A percentile compares a stretch with the other conserved stretches of the same genome.
Evolutionary conservation across 208 protist species (phyloP).

Genomic region (Phytomonas francai): DNA sequence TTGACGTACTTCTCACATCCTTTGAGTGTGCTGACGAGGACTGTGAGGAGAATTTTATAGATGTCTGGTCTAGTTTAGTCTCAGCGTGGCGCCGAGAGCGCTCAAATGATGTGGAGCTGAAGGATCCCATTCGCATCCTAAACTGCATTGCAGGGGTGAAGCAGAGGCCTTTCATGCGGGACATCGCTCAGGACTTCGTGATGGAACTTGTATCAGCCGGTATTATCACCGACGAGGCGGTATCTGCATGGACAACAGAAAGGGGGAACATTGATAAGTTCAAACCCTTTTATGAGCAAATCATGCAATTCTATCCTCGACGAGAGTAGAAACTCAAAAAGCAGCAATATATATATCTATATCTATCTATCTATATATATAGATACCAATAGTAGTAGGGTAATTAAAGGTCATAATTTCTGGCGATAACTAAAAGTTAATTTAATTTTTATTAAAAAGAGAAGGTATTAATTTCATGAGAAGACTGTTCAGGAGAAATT

Average conservation of each 20-base stretch:
- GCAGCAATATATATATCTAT: constrained; percentile 4
- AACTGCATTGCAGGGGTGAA: constrained; percentile 34
- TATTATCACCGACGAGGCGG: constrained; percentile 11
- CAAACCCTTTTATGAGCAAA: constrained; percentile 19
- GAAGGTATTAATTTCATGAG: not conserved
- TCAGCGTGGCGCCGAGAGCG: constrained; percentile 25
- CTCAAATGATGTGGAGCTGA: constrained; percentile 11
- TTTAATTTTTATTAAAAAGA: not conserved
- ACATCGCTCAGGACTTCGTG: constrained; percentile 71
- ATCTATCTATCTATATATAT: constrained; percentile 12
- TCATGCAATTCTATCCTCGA: constrained; percentile 18
- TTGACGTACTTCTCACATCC: constrained; percentile 56
- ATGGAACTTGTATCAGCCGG: constrained; percentile 40
- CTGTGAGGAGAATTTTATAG: constrained; percentile 77
- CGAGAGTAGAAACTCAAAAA: constrained; percentile 2
- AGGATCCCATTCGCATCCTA: constrained; percentile 24
- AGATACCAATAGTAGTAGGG: not conserved
- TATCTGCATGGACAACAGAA: constrained; percentile 18
- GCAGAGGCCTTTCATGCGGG: constrained; percentile 58
- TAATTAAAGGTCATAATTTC: constrained; percentile 2
- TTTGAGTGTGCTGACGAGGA: constrained; percentile 32
- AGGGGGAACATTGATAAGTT: constrained; percentile 20
- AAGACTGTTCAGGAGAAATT: not conserved
- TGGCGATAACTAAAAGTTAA: not conserved
- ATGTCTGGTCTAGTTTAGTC: constrained; percentile 53